Percentiles rank a stretch among this genome's conserved stretches.
Conservation (phyloP, 2,329 filamentous ascomycete species). For the Peltaster fructicola region DNA sequence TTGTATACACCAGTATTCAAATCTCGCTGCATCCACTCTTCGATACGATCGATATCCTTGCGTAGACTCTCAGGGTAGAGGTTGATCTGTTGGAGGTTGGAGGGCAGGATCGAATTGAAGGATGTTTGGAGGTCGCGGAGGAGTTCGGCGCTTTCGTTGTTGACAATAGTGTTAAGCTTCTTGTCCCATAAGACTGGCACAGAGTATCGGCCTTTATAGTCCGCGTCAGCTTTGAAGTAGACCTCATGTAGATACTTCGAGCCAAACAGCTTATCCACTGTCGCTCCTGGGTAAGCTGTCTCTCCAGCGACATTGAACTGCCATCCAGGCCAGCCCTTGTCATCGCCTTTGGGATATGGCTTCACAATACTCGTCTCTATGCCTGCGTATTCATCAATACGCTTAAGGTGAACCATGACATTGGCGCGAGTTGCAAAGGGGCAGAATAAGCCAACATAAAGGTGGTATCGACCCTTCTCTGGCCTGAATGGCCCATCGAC, state of each 20-base stretch:
- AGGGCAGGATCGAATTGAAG: conserved; percentile 33
- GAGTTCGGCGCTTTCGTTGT: conserved; percentile 43
- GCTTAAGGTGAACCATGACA: conserved; percentile 39
- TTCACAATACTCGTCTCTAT: conserved; percentile 42
- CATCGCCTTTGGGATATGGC: conserved; percentile 48
- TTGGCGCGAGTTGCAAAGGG: conserved; percentile 46
- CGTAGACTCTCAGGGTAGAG: conserved; percentile 36
- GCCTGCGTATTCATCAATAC: conserved; percentile 29
- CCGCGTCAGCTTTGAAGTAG: conserved; percentile 42
- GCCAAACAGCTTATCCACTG: conserved; percentile 40
- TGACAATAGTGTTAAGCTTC: conserved; percentile 37
- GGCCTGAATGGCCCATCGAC: conserved; percentile 30
- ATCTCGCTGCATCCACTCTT: conserved; percentile 36
- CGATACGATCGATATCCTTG: conserved; percentile 33
- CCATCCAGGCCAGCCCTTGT: conserved; percentile 46
- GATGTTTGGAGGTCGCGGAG: conserved; percentile 39
- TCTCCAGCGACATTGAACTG: conserved; percentile 32
- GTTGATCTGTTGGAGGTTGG: conserved; percentile 25
- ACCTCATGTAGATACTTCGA: conserved; percentile 42
- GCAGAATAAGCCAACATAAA: conserved; percentile 45
- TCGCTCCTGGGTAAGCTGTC: conserved; percentile 33
- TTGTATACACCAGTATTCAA: conserved; percentile 45
- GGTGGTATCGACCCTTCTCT: conserved; percentile 35
- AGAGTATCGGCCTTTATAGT: conserved; percentile 43
- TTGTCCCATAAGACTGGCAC: conserved; percentile 47